phyloP scores from a whole-genome alignment of 1,284 basidiomycete species.

The Rhizopogon hawkerae region DNA sequence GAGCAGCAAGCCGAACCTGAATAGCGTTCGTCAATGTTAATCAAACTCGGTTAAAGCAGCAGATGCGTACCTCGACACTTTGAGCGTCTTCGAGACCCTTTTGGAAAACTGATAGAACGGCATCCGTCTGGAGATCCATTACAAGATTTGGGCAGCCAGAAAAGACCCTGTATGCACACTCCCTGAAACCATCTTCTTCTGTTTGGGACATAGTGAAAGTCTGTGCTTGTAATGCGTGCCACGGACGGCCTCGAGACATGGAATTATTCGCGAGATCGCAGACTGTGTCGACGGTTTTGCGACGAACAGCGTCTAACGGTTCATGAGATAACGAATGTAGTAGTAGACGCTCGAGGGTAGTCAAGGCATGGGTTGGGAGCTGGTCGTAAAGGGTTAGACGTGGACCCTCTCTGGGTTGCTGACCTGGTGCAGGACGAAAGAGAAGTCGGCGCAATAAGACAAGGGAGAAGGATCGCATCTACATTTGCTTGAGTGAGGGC shows the following conservation, averaged over 20 bases:
- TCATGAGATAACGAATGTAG: constrained; percentile 61
- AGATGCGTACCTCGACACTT: constrained; percentile 46
- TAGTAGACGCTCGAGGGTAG: constrained; percentile 60
- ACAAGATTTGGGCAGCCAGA: constrained; percentile 62
- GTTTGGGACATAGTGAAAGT: constrained; percentile 55
- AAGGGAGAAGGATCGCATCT: constrained; percentile 78
- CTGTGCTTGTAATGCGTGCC: constrained; percentile 68
- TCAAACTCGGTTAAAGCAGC: too few relatives aligned
- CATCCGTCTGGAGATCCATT: constrained; percentile 62
- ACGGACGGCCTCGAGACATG: constrained; percentile 64
- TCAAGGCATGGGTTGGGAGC: constrained; percentile 53
- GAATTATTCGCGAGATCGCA: constrained; percentile 65
- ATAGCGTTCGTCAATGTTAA: neutral
- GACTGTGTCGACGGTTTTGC: constrained; percentile 64
- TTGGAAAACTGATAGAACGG: constrained; percentile 53
- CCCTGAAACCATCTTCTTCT: constrained; percentile 32
- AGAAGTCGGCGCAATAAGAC: constrained; percentile 68
- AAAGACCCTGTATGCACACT: constrained; percentile 52
- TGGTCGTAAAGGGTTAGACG: constrained; percentile 62
- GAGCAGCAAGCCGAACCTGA: constrained; percentile 44
- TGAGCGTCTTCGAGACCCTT: constrained; percentile 56
- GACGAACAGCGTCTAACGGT: constrained; percentile 44
- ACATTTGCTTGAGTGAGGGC: constrained; percentile 11
- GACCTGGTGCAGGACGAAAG: constrained; percentile 43
- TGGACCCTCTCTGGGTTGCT: constrained; percentile 22